Conservation (phyloP, 2,329 filamentous ascomycete genomes). For the Aureobasidium zeae region DNA sequence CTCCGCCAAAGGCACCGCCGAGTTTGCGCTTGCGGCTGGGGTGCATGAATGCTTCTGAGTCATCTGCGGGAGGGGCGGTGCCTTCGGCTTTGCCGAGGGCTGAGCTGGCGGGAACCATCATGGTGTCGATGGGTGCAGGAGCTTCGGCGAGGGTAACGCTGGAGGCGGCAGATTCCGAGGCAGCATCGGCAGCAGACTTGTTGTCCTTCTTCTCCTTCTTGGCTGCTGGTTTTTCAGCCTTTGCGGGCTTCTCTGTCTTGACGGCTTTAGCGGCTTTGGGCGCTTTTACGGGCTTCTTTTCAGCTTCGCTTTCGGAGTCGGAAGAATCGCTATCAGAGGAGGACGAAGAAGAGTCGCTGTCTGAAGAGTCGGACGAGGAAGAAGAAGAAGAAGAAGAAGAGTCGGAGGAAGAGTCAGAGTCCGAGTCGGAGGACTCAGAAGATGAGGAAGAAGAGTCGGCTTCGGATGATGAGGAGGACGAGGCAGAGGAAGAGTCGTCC, state of each 20-base stretch:
- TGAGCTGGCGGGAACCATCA: conserved; percentile 23
- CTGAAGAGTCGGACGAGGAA: conserved; percentile 21
- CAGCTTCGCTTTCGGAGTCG: conserved; percentile 3
- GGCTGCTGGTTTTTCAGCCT: conserved; percentile 13
- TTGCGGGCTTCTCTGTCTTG: conserved; percentile 1
- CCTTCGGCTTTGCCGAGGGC: conserved; percentile 19
- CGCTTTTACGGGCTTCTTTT: conserved; percentile 5
- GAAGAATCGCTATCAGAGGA: not conserved
- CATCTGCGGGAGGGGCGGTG: conserved; percentile 20
- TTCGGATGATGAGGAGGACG: conserved; percentile 14
- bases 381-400: conserved; percentile 19
- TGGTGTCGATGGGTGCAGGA: conserved; percentile 17
- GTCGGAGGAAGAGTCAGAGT: conserved; percentile 21
- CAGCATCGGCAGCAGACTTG: not conserved
- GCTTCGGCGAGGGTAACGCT: conserved; percentile 25
- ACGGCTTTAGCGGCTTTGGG: conserved; percentile 17
- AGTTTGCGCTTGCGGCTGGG: conserved; percentile 37
- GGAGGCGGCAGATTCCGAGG: conserved; percentile 38
- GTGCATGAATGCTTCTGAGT: conserved; percentile 31
- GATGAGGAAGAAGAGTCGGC: conserved; percentile 14
- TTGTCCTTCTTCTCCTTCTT: conserved; percentile 14
- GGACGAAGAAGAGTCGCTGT: conserved; percentile 18
- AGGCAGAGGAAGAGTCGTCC: conserved; percentile 18
- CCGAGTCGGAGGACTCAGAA: conserved; percentile 15
- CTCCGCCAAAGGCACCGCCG: conserved; percentile 27